Conservation (phyloP, 345 rosid genomes). For the Pistacia vera region DNA sequence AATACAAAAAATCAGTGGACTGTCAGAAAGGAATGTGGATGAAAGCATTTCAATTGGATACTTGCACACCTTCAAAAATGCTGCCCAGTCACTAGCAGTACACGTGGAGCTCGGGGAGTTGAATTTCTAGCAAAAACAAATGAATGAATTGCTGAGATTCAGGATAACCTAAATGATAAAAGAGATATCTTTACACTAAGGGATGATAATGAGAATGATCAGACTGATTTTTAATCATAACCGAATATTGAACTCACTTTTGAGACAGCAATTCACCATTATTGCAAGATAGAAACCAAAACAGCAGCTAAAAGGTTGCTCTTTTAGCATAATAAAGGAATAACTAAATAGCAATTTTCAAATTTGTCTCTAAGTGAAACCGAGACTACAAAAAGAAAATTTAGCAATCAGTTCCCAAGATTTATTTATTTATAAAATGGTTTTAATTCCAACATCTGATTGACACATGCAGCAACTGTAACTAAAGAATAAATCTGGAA, state of each 20-base stretch:
- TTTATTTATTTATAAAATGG: background rate
- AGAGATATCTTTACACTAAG: background rate
- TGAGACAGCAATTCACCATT: background rate
- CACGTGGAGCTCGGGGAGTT: slow-evolving; percentile 82
- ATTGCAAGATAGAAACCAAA: slow-evolving; percentile 6
- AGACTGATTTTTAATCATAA: background rate
- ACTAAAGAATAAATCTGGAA: slow-evolving; percentile 3
- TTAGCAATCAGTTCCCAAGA: background rate
- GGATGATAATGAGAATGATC: background rate
- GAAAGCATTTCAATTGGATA: slow-evolving; percentile 12
- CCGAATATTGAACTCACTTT: background rate
- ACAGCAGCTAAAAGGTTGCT: slow-evolving; percentile 11
- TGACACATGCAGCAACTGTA: background rate
- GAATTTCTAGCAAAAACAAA: slow-evolving; percentile 68
- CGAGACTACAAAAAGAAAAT: background rate
- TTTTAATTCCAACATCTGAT: background rate
- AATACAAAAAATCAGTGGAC: background rate
- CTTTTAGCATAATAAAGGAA: slow-evolving; percentile 8
- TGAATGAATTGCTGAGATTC: slow-evolving; percentile 16
- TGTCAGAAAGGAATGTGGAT: slow-evolving; percentile 12
- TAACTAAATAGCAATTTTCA: background rate
- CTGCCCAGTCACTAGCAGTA: slow-evolving; percentile 79
- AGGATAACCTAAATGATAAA: slow-evolving; percentile 17
- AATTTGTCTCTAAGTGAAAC: background rate
- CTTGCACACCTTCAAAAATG: slow-evolving; percentile 76